Evolutionary conservation across 2,329 filamentous ascomycete genomes (phyloP), one percentile per base, ranked within the genome.

Genomic region (Fusarium transvaalense): DNA sequence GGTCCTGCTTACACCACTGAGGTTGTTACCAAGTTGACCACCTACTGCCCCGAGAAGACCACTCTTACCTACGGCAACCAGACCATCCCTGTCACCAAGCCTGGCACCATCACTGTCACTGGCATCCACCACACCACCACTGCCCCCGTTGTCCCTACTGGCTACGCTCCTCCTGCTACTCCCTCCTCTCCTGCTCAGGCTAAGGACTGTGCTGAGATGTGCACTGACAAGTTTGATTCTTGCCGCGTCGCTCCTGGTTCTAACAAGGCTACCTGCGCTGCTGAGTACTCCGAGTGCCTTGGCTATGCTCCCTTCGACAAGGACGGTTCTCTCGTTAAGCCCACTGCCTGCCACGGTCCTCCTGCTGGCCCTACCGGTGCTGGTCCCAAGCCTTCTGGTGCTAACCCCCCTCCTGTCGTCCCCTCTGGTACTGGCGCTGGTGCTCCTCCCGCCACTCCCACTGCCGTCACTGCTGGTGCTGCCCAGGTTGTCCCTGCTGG

Each of bases 1-100:
- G 25, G 27, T 13, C 47, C 62, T n/a, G 43, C 32, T 48, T 66
- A 56, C 62, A 66, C 63, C 63, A 66, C 63, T 3, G 63, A 66
- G 63, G 56, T 66, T 5, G 45, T 66, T 31, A 66, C 63, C 31
- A 48, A 52, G 29, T 34, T 81, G 76, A 84, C 81, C 78, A 81
- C 82, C 77, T 82, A 52, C 47, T 56, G 55, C 56, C 69, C 75
- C 38, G 74, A 72, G 70, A 43, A 64, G 78, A 80, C 80, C 38
- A 65, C 60, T 12, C 61, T 62, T 19, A 66, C 59, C 66, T 71
- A 71, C 74, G 78, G 78, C 79, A 80, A 78, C 65, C 50, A 56
- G 65, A 68, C 64, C 50, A 23, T 65, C 48, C 61, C 64, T 46
- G 65, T 68, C 13, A 68, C 64, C 17, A 31, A 43, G 34, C 65